Percentiles rank a stretch among this genome's conserved stretches.
phyloP scores from a whole-genome alignment of 163 green algal genomes.

The Chlamydomonas reinhardtii region DNA sequence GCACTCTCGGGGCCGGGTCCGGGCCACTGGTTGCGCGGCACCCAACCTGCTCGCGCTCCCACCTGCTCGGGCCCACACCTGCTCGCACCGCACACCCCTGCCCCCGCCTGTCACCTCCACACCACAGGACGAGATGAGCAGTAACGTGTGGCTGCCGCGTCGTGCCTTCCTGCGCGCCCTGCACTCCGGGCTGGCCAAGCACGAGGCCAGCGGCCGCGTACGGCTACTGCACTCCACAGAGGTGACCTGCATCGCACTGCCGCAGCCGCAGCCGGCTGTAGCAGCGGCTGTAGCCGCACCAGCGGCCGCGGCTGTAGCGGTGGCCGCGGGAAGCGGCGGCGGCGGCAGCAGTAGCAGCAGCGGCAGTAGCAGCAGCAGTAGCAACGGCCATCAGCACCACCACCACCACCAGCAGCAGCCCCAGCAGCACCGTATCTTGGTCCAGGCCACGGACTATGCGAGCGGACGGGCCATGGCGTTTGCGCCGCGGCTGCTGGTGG shows the following conservation, averaged over 20 bases:
- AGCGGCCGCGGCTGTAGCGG: no score
- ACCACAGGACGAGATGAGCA: neutral
- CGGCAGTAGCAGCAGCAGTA: no score
- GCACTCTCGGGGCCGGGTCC: no score
- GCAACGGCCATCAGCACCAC: no score
- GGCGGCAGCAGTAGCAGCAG: neutral
- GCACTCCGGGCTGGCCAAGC: neutral
- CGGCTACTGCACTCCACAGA: slow-evolving; percentile 6
- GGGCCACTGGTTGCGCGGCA: no score
- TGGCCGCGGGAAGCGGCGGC: no score
- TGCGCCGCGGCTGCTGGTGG: slow-evolving; percentile 56
- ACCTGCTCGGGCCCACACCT: no score
- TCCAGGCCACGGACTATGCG: neutral
- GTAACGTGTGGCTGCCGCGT: slow-evolving; percentile 25
- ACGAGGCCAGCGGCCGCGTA: slow-evolving; percentile 1
- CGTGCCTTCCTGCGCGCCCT: slow-evolving; percentile 20
- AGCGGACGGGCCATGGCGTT: slow-evolving; percentile 4
- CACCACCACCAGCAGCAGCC: neutral
- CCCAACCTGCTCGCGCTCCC: no score
- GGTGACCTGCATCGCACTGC: slow-evolving; percentile 3
- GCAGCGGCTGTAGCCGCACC: no score
- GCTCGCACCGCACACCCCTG: no score
- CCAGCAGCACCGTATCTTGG: neutral
- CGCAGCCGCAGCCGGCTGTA: no score
- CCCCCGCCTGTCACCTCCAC: no score